Base-by-base conservation (phyloP, 2,329 filamentous ascomycete species). In the Teratosphaeria epicoccoides region DNA sequence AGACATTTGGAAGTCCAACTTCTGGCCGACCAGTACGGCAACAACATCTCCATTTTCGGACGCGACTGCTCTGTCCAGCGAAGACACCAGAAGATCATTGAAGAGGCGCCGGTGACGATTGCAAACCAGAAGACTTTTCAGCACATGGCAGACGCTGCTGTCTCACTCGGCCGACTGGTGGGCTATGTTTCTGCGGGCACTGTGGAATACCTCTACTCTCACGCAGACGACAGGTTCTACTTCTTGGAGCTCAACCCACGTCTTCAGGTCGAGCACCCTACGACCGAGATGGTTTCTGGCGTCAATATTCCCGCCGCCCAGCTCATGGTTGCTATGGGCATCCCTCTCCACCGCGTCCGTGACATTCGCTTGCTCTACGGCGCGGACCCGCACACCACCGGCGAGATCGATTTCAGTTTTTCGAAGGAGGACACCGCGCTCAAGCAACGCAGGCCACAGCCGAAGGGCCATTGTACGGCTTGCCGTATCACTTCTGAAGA, bases 401-500 rank as follows among this genome's bases (percentile, higher is more conserved):
- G 85, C 48, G 84, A 88, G 63, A 96, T 98, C 66, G 93, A 98
- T 71, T 98, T 97, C 64, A 87, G 95, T 69, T 98, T 98, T 76
- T 87, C 87, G 66, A 87, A 83, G 63, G 84, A 90, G 65, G 84
- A 82, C 65, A 95, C 88, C 67, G 78, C 83, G 52, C 81, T 87
- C 73, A 85, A 83, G 23, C 93, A 98, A 76, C 83, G 93, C 63
- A 82, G 90, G 61, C 93, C 93, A 20, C 86, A 84, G 56, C 89
- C 93, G 64, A 96, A 95, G 76, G 93, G 93, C 43, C 93, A 98
- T 77, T 95, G 88, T 63, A 98, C 94, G 24, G 93, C 93, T 56
- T 98, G 93, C 75, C 88, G 93, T 81, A 98, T 98, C 73, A 98
- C 93, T 24, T 98, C 93, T 0, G 93, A 98, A 71, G 93, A 98